Conservation (phyloP, 176 grass and related monocot species). For the Panicum miliaceum region DNA sequence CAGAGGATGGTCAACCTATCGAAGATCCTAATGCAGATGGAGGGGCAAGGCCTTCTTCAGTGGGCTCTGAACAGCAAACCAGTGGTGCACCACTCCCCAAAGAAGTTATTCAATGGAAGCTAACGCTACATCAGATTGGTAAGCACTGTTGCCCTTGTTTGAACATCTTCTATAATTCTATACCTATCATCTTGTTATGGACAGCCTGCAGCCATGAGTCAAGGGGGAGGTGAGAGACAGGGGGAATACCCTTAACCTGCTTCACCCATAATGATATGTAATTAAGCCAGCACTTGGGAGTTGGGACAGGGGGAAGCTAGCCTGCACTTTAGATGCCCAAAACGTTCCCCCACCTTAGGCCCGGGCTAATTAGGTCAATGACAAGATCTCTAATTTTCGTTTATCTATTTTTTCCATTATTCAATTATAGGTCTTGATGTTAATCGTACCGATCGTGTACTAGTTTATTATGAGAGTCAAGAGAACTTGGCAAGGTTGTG, state of each 20-base stretch:
- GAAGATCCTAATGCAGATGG: conserved; percentile 43
- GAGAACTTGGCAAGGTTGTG: conserved; percentile 78
- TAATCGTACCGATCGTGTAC: conserved; percentile 82
- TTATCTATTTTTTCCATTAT: conserved; percentile 27
- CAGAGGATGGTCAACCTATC: conserved; percentile 83
- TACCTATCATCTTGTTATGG: neutral
- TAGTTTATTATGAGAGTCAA: conserved; percentile 87
- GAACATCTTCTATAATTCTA: neutral
- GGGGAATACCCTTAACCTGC: neutral
- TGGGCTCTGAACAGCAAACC: conserved; percentile 36
- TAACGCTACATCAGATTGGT: conserved; percentile 98
- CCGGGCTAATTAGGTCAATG: neutral
- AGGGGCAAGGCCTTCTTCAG: conserved; percentile 40
- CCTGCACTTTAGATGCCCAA: neutral
- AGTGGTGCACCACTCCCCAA: conserved; percentile 48
- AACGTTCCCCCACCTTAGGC: neutral
- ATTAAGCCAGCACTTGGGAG: neutral
- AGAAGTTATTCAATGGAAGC: conserved; percentile 87
- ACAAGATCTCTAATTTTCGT: neutral
- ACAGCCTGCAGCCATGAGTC: neutral
- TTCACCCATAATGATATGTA: neutral
- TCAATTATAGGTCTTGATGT: conserved; percentile 81
- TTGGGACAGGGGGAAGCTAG: neutral
- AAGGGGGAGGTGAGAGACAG: neutral
- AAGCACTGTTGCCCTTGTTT: conserved; percentile 16